Base-by-base conservation (phyloP, 345 rosid species). In the Acer saccharum region DNA sequence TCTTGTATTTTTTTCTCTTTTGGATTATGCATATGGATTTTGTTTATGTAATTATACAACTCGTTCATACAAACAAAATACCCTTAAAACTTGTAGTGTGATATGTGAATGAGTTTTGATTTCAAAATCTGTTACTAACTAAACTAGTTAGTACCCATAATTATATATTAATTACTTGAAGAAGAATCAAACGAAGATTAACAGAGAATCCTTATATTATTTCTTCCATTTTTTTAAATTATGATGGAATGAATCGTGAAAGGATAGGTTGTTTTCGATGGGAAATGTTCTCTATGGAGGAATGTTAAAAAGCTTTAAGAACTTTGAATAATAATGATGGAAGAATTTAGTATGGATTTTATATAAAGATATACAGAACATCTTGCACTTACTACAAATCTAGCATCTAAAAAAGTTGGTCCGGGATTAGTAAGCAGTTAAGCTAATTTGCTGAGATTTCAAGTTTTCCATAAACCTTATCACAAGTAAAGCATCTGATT, bases 381-480 rank as follows among this genome's bases (percentile, higher is more conserved):
- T 74, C 77, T 39, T 65, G 76, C 73, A 81, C 77, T 79, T 73
- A 77, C 82, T 66, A 81, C 72, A 80, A 73, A 48, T 78, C 75
- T 74, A 48, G 90, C 82, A 79, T 83, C 80, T 77, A 10, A 72
- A 39, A 43, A 77, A 74, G 79, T 32, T 65, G n/a, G 35, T 11
- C 63, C 0, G 71, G 29, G 29, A 65, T 46, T 74, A 48, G 27
- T 44, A 48, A 16, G 18, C 54, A 61, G 48, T 69, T 72, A 61
- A 78, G 72, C 72, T 71, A 55, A 64, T 63, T 71, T 77, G 73
- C 43, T 50, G 21, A 50, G 46, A 77, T 72, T 20, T 73, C 27
- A 61, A 48, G 54, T 48, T 67, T 65, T 54, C 58, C 1, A 54
- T 16, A 12, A 50, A 3, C 16, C 41, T 13, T 35, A 69, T 29